Base-by-base conservation (phyloP, 2,329 filamentous ascomycete genomes). In the Aureobasidium sp. region DNA sequence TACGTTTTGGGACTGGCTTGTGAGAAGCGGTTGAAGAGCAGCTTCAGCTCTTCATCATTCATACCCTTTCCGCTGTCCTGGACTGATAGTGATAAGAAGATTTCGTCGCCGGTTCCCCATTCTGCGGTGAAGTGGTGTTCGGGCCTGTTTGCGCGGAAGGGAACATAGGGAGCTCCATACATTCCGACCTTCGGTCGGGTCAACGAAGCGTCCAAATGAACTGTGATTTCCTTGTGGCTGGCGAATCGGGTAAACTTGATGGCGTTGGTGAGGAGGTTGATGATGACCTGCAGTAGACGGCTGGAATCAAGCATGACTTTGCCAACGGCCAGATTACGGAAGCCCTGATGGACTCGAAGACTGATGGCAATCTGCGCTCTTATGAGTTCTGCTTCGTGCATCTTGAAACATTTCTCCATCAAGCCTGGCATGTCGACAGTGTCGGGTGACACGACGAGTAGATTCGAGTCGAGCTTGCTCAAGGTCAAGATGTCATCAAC, bases 1-100 rank as follows among this genome's bases (percentile, higher is more conserved):
- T 87, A 84, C 0, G 84, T 87, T 60, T 79, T 81, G 3, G 84
- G 81, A n/a, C 80, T 86, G 0, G 84, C 83, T 70, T 89, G 86
- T 15, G 83, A 81, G 67, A 89, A 89, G 37, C 84, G 80, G 63
- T 86, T 80, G 69, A 89, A 89, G 0, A 89, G 75, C 40, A 79
- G 61, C 0, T 65, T 62, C 8, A 66, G 68, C 55, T 75, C 72
- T 4, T 71, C 67, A 6, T 69, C 67, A 1, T 65, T 67, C 10
- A 75, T 64, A 1, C 73, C 73, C 11, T 69, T 67, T 7, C 73
- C 73, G 6, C 70, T 74, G 61, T 75, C 73, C 7, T 63, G 64
- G 25, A 75, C 69, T 0, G 66, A 67, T 25, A 74, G 69, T 0
- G 67, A 67, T 7, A 75, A 60, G 64, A 71, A 77, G 0, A 77